A percentile compares a stretch with the other conserved stretches of the same genome.
Evolutionary conservation across 192 early-diverging fungal genomes (phyloP).

Genomic region (Helicostylum pulchrum): DNA sequence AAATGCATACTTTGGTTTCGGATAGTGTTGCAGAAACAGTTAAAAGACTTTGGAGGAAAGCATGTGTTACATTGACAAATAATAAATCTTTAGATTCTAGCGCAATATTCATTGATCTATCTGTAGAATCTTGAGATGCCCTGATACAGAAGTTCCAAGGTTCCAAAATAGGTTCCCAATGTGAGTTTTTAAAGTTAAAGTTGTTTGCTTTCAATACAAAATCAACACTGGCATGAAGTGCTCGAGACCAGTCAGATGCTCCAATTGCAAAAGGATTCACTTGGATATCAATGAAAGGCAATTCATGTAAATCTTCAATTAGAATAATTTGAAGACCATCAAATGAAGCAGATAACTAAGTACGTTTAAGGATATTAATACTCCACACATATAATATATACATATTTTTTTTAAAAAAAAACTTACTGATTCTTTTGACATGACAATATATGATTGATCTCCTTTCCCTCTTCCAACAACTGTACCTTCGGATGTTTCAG

Average conservation of each 20-base stretch:
- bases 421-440: constrained; percentile 34
- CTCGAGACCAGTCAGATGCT: constrained; percentile 66
- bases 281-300: constrained; percentile 74
- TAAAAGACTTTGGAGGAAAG: constrained; percentile 49
- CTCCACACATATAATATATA: background rate
- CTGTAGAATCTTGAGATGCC: constrained; percentile 24
- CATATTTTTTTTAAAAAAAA: background rate
- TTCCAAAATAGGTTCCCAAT: constrained; percentile 90
- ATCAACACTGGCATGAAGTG: constrained; percentile 52
- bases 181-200: constrained; percentile 84
- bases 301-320: constrained; percentile 80
- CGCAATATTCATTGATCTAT: constrained; percentile 44
- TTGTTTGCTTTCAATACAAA: constrained; percentile 66
- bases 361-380: background rate
- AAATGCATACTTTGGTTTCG: constrained; percentile 30
- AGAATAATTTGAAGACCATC: constrained; percentile 63
- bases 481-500: background rate
- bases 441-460: constrained; percentile 34
- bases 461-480: background rate
- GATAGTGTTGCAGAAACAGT: constrained; percentile 39
- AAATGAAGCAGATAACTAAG: constrained; percentile 31
- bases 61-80: constrained; percentile 72
- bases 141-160: constrained; percentile 60
- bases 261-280: constrained; percentile 67
- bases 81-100: constrained; percentile 59